These are phyloP conservation scores for Neoscytalidium dimidiatum DNA, from an alignment of 2,329 filamentous ascomycete species.

Conservation along the genomic window DNA sequence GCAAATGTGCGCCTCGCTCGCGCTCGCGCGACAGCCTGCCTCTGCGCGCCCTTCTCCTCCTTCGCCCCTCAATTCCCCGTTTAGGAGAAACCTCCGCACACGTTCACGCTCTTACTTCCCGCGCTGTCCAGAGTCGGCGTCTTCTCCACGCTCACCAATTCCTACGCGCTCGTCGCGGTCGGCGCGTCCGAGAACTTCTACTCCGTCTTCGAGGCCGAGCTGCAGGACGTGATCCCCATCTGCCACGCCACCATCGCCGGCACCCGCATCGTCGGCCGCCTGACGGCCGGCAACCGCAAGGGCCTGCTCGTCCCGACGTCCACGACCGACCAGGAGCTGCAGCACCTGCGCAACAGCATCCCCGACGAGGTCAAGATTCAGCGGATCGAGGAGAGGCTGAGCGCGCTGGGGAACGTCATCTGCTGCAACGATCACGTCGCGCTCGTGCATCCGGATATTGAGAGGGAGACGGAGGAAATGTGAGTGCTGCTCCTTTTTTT, in stretches of 20 bases:
- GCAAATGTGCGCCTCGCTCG: too few relatives aligned
- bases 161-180: constrained; percentile 90
- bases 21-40: too few relatives aligned
- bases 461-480: constrained; percentile 98
- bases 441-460: constrained; percentile 91
- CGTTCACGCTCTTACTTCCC: too few relatives aligned
- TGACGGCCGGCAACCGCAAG: constrained; percentile 96
- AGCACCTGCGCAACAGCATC: constrained; percentile 93
- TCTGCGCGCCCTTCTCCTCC: too few relatives aligned
- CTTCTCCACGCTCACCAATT: constrained; percentile 95
- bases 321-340: constrained; percentile 96
- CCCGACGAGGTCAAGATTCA: constrained; percentile 92
- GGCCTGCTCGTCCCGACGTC: constrained; percentile 94
- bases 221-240: constrained; percentile 96
- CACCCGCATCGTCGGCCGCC: constrained; percentile 90
- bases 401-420: constrained; percentile 95
- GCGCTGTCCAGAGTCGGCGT: constrained; percentile 97
- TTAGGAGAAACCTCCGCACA: too few relatives aligned
- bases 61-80: too few relatives aligned
- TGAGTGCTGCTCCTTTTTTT: constrained; percentile 25
- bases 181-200: constrained; percentile 99
- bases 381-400: constrained; percentile 95
- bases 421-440: constrained; percentile 96
- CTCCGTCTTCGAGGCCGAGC: constrained; percentile 96
- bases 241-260: constrained; percentile 96